A percentile compares a stretch with the other conserved stretches of the same genome.
These are phyloP conservation scores for Gautieria morchelliformis DNA, from an alignment of 768 basidiomycete genomes.

Conservation along the genomic window DNA sequence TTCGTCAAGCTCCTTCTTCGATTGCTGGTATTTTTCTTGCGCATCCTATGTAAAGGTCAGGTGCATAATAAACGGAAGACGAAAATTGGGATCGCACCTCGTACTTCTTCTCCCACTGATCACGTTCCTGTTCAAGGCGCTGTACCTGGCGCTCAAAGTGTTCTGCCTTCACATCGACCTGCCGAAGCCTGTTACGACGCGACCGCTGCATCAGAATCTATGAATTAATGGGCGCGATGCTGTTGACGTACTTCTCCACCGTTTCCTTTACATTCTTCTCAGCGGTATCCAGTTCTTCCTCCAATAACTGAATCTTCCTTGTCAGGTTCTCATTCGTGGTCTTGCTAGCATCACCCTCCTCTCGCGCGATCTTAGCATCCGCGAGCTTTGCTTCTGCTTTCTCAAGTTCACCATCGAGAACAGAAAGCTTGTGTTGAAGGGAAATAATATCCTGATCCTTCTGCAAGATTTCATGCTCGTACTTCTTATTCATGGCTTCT, in stretches of 20 bases:
- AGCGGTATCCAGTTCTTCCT: constrained; percentile 90
- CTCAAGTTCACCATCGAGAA: constrained; percentile 60
- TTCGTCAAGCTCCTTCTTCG: constrained; percentile 78
- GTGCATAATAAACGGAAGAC: not conserved
- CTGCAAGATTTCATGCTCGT: constrained; percentile 61
- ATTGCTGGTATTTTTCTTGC: constrained; percentile 54
- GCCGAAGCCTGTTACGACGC: constrained; percentile 57
- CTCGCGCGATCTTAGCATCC: constrained; percentile 53
- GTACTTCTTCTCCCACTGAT: constrained; percentile 88
- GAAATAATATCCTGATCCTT: constrained; percentile 85
- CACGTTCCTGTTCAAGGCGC: constrained; percentile 83
- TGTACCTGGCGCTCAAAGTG: constrained; percentile 92
- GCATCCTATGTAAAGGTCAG: constrained; percentile 43
- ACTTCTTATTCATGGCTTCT: constrained; percentile 73
- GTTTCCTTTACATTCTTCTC: constrained; percentile 98
- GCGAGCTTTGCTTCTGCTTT: constrained; percentile 56
- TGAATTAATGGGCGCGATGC: not conserved
- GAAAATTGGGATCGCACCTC: constrained; percentile 47
- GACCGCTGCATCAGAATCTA: not conserved
- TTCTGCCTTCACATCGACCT: constrained; percentile 98
- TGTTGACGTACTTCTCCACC: constrained; percentile 77
- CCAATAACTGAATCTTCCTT: constrained; percentile 84
- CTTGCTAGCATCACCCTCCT: constrained; percentile 63
- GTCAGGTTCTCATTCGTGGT: constrained; percentile 60
- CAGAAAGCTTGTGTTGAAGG: constrained; percentile 56